Evolutionary conservation across 2,329 filamentous ascomycete species (phyloP).

Genomic region (Penicillium sclerotigenum): DNA sequence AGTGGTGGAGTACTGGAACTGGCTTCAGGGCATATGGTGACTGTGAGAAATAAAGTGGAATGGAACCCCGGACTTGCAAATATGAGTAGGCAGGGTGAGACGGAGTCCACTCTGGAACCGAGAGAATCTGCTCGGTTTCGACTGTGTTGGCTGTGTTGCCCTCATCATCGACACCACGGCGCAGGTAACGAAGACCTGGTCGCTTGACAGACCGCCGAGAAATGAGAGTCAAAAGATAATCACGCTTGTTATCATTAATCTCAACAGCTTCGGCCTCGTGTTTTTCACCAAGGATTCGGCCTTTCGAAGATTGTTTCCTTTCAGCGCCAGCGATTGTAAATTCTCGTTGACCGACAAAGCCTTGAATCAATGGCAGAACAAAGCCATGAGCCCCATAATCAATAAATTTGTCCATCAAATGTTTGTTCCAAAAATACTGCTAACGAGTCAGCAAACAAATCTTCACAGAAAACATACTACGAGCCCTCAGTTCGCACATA

Average conservation of each 20-base stretch:
- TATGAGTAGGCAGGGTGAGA: conserved; percentile 71
- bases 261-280: conserved; percentile 29
- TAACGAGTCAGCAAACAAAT: conserved; percentile 6
- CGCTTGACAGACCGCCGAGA: conserved; percentile 85
- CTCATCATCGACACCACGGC: conserved; percentile 85
- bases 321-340: conserved; percentile 64
- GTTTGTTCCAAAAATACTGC: conserved; percentile 85
- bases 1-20: conserved; percentile 76
- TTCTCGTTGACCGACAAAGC: conserved; percentile 81
- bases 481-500: conserved; percentile 27
- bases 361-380: conserved; percentile 81
- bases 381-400: conserved; percentile 68
- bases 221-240: conserved; percentile 80
- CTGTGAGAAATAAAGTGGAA: conserved; percentile 93
- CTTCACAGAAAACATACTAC: background rate
- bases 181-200: conserved; percentile 83
- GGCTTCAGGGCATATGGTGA: conserved; percentile 92
- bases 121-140: conserved; percentile 92
- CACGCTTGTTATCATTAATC: conserved; percentile 33
- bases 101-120: conserved; percentile 62
- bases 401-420: conserved; percentile 71
- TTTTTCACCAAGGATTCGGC: conserved; percentile 45
- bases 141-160: conserved; percentile 86
- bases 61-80: conserved; percentile 82
- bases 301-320: conserved; percentile 16